phyloP scores from a whole-genome alignment of 1,284 basidiomycete species.

The Apiotrichum sp. region DNA sequence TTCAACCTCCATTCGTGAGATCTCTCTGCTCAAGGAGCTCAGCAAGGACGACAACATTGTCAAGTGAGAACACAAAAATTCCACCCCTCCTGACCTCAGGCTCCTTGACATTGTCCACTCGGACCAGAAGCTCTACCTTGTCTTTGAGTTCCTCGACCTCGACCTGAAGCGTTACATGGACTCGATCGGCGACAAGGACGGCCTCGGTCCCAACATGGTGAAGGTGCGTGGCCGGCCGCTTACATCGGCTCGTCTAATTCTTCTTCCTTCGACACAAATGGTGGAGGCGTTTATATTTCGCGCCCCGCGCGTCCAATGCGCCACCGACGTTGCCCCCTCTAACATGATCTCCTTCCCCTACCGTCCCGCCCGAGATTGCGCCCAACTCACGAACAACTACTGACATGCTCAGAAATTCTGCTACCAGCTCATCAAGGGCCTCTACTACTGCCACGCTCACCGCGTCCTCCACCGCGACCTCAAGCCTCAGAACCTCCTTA shows the following conservation, averaged over 20 bases:
- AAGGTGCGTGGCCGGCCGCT: conserved; percentile 50
- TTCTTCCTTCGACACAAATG: too few relatives aligned
- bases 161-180: conserved; percentile 99
- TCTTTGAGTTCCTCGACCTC: conserved; percentile 98
- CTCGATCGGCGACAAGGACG: conserved; percentile 89
- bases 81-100: conserved; percentile 47
- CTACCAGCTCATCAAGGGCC: conserved; percentile 92
- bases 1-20: conserved; percentile 94
- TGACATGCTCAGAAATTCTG: conserved; percentile 41
- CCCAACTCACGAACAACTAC: too few relatives aligned
- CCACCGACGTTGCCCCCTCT: too few relatives aligned
- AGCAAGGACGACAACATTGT: conserved; percentile 90
- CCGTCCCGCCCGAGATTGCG: too few relatives aligned
- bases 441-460: conserved; percentile 98
- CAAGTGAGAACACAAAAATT: conserved; percentile 39
- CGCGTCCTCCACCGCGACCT: conserved; percentile 95
- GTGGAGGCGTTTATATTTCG: too few relatives aligned
- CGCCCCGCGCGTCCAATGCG: too few relatives aligned
- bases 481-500: conserved; percentile 95
- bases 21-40: conserved; percentile 91
- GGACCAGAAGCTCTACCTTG: conserved; percentile 95
- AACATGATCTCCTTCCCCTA: too few relatives aligned
- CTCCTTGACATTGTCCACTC: conserved; percentile 98
- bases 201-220: conserved; percentile 87
- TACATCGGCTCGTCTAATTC: background rate